Evolutionary conservation across 331 rosid species (phyloP), one percentile per base, ranked within the genome.

Genomic region (Quercus phellos): DNA sequence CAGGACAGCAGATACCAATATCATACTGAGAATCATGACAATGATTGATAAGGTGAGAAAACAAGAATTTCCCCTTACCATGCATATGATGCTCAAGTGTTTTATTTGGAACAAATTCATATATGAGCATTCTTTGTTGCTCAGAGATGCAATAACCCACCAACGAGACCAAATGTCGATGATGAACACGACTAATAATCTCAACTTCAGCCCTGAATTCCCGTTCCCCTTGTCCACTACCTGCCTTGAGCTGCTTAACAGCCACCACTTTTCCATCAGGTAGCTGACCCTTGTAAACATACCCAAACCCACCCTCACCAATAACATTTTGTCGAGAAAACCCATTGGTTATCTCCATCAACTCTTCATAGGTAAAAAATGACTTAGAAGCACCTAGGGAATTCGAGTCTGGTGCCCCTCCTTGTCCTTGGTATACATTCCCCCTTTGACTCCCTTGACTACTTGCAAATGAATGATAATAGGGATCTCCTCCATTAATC

Each of bases 261-360:
- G 99, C 99, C 54, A 91, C 99, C 7, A 55, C 59, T 75, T 76
- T 93, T 50, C 98, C 98, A 5, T 87, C 97, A 0, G 88, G 84
- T 77, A 95, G 79, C 60, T 81, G 80, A 72, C 96, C 98, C 87
- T 86, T 87, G 91, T 86, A 91, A 6, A 95, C 99, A 68, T 84
- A 75, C 55, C 99, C 99, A 70, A 95, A 95, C 35, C 98, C 99
- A 4, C 99, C 99, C 75, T 93, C 96, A 6, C 99, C 98, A 3
- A 95, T 82, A 30, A 93, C 83, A 54, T 91, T 90, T 72, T 91
- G 87, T 1, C 85, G 67, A 2, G 96, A 85, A 79, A 95, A 95
- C 6, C 90, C 90, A 9, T 77, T 60, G 1, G 98, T 95, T 29
- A 95, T 83, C 73, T 91, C 97, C 77, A 72, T 74, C 75, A 91